A percentile compares a stretch with the other conserved stretches of the same genome.
Conservation (phyloP, 2,329 filamentous ascomycete species). For the Pezicula neosporulosa region DNA sequence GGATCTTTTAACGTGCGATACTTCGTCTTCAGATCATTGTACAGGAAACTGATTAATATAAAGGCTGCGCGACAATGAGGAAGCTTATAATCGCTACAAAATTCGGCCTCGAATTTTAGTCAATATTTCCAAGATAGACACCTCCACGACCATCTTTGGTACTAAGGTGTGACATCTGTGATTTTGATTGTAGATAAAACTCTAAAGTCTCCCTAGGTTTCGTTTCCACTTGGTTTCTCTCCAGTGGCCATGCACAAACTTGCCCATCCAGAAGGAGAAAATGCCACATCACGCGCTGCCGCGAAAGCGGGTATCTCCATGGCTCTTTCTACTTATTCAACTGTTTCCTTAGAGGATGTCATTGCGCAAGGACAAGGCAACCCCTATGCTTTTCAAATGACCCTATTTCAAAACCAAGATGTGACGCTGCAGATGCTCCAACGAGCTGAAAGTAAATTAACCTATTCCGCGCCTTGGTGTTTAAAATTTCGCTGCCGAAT, state of each 20-base stretch:
- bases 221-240: slow-evolving; percentile 32
- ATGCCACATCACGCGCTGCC: slow-evolving; percentile 44
- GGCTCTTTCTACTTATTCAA: neutral
- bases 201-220: slow-evolving; percentile 23
- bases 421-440: slow-evolving; percentile 2
- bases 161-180: slow-evolving; percentile 4
- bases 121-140: slow-evolving; percentile 2
- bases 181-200: neutral
- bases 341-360: neutral
- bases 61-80: slow-evolving; percentile 42
- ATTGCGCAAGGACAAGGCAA: neutral
- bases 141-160: neutral
- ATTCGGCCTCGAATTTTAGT: slow-evolving; percentile 27
- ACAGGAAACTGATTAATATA: neutral
- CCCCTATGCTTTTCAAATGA: neutral
- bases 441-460: slow-evolving; percentile 5
- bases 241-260: slow-evolving; percentile 47
- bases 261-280: slow-evolving; percentile 47
- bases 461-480: neutral
- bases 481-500: too few species aligned
- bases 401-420: neutral
- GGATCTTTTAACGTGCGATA: neutral
- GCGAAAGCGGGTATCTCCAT: slow-evolving; percentile 37
- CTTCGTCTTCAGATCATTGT: neutral
- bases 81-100: slow-evolving; percentile 45